Evolutionary conservation across 2,329 filamentous ascomycete genomes (phyloP).

Genomic region (Aspergillus phoenicis): DNA sequence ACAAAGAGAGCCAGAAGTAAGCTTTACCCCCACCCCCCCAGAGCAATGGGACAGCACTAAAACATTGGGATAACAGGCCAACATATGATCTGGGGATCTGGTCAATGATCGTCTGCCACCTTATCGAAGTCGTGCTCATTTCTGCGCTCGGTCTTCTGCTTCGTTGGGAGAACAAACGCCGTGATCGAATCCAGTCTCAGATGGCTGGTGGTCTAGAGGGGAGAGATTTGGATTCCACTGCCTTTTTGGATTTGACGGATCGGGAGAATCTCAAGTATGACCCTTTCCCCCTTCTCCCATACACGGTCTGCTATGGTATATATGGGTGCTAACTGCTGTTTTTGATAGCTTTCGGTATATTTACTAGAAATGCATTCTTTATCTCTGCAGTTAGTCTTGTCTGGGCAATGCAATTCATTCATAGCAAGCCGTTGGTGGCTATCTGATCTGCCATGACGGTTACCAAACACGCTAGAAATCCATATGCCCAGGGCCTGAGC

Average conservation of each 20-base stretch:
- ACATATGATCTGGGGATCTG: conserved; percentile 56
- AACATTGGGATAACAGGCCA: conserved; percentile 35
- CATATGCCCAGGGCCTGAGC: not conserved
- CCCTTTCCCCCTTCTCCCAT: not conserved
- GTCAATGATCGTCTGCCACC: conserved; percentile 59
- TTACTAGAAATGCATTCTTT: no score
- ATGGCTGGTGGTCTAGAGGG: conserved; percentile 51
- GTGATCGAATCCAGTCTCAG: conserved; percentile 53
- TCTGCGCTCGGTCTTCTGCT: conserved; percentile 51
- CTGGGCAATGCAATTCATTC: not conserved
- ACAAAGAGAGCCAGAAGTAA: conserved; percentile 55
- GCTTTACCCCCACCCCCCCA: not conserved
- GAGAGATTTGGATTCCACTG: conserved; percentile 53
- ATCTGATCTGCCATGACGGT: no score
- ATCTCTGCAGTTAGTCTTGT: no score
- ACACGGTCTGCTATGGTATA: not conserved
- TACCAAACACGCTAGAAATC: not conserved
- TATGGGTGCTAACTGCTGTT: not conserved
- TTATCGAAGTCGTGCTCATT: conserved; percentile 55
- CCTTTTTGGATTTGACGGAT: conserved; percentile 59
- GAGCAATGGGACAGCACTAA: not conserved
- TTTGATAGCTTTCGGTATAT: conserved; percentile 10
- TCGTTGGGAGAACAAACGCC: conserved; percentile 52
- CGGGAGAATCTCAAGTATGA: conserved; percentile 53
- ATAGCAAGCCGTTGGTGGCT: not conserved